Conservation (phyloP, 148 eudicot genomes). For the Spergularia marina region DNA sequence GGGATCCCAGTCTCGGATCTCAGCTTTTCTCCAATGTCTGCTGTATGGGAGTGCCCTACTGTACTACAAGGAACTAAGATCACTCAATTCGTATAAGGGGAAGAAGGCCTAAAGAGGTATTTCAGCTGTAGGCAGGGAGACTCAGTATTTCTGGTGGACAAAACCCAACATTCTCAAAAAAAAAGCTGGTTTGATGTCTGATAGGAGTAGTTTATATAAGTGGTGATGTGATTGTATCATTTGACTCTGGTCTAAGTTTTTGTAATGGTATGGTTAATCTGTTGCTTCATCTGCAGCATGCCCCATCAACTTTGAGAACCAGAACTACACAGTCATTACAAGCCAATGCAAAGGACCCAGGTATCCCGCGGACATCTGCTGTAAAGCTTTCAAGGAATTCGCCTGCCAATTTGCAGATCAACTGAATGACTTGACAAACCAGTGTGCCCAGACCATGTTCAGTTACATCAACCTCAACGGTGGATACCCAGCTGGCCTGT, state of each 20-base stretch:
- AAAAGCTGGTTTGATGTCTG: no score
- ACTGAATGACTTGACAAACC: constrained; percentile 41
- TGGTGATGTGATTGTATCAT: not conserved
- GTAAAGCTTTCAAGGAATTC: constrained; percentile 48
- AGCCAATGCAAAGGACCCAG: constrained; percentile 63
- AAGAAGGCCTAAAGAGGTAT: no score
- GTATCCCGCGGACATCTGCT: constrained; percentile 43
- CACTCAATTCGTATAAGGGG: no score
- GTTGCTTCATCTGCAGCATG: constrained; percentile 41
- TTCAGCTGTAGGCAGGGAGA: not conserved
- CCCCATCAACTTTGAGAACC: constrained; percentile 46
- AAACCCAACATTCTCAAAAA: not conserved
- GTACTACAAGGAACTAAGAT: no score
- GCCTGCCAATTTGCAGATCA: constrained; percentile 46
- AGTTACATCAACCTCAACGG: constrained; percentile 61
- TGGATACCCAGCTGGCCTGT: constrained; percentile 63
- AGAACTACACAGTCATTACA: constrained; percentile 57
- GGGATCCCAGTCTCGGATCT: no score
- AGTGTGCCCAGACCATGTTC: constrained; percentile 58
- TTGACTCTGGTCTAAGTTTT: not conserved
- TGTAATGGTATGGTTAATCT: not conserved
- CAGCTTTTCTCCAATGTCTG: no score
- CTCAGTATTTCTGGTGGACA: not conserved
- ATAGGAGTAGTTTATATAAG: not conserved
- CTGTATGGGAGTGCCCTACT: no score